Evolutionary conservation across 2,329 filamentous ascomycete species (phyloP).

Genomic region (Drechslerella coelobrocha): DNA sequence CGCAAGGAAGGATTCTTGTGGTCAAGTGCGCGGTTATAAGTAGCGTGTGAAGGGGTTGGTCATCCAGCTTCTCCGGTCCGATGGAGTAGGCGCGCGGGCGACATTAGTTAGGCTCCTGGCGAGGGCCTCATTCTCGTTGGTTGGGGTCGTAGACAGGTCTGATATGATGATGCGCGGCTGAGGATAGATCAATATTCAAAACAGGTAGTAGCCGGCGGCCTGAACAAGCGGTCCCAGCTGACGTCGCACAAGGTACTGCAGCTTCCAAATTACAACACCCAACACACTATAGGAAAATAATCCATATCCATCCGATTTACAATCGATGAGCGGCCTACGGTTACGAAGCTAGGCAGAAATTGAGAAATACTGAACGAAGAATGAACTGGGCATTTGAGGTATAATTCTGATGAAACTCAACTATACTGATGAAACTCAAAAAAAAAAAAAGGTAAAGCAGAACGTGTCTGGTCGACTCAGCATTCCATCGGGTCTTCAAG

Average conservation of each 20-base stretch:
- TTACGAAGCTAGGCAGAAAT: too few species aligned
- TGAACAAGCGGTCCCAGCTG: conserved; percentile 33
- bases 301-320: neutral
- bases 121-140: conserved; percentile 25
- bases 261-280: conserved; percentile 22
- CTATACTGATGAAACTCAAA: too few species aligned
- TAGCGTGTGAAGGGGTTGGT: conserved; percentile 6
- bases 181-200: neutral
- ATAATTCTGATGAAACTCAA: too few species aligned
- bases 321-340: too few species aligned
- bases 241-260: conserved; percentile 36
- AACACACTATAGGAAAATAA: conserved; percentile 11
- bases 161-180: conserved; percentile 19
- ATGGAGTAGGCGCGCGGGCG: conserved; percentile 18
- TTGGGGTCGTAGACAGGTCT: neutral
- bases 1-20: neutral
- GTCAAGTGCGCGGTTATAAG: neutral
- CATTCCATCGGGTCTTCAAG: too few species aligned
- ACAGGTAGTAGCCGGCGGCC: conserved; percentile 44
- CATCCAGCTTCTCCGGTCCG: conserved; percentile 42
- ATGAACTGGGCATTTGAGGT: too few species aligned
- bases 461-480: too few species aligned
- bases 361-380: too few species aligned
- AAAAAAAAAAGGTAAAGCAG: too few species aligned
- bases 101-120: conserved; percentile 45